Evolutionary conservation across 768 basidiomycete species (phyloP), one percentile per base, ranked within the genome.

Genomic region (Lactifluus rugatus): DNA sequence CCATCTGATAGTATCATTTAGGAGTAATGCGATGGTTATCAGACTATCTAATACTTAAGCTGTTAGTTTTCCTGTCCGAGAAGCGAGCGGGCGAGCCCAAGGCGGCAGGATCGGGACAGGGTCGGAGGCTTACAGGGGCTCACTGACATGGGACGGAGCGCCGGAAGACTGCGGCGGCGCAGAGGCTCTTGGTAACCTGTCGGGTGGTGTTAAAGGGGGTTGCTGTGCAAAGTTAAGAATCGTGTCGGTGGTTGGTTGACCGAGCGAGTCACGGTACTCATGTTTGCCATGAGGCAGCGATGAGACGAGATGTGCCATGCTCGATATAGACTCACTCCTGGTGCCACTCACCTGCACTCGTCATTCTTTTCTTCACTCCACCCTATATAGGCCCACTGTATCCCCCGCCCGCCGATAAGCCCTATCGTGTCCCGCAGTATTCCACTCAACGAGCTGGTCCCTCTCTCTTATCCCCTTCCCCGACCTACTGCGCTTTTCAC

Each of bases 281-380:
- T 54, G 58, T 59, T 13, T 16, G 53, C 53, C 58, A 54, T 49
- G 58, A 54, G 58, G 58, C 58, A n/a, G n/a, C 9, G 28, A 31
- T 31, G 28, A 31, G 28, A 31, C 9, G 28, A 34, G 23, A 42
- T 39, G 51, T 17, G 41, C 9, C n/a, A 53, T 49, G 28, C 52
- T 53, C 57, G 57, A 58, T 58, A 53, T 53, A 53, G 45, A 42
- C 26, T 19, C 52, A 21, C 39, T 37, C 23, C n/a, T 21, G 57
- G 37, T 56, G 5, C 56, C 13, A 13, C 28, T 31, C 28, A 31
- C 28, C 28, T 31, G 28, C 28, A 45, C 26, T 58, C 58, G 47
- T 59, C 58, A 54, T 59, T 53, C 14, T 25, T 52, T 42, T 54
- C 31, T 28, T 44, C 25, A 41, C n/a, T 41, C 39, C 6, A n/a